Evolutionary conservation across 106 monocot species (phyloP).

Genomic region (Phalaenopsis aphrodite): DNA sequence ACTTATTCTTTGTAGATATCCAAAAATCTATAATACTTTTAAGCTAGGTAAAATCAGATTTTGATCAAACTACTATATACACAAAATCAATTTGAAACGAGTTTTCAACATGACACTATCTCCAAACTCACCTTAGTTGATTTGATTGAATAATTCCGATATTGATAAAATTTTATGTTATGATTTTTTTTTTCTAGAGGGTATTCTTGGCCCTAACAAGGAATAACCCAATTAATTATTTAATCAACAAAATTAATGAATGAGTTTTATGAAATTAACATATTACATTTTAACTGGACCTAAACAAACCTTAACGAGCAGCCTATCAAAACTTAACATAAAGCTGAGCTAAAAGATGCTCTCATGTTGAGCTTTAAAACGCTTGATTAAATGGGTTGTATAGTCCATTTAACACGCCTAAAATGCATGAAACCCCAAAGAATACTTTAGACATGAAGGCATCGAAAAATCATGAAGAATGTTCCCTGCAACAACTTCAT

Average conservation of each 20-base stretch:
- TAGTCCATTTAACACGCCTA: background rate
- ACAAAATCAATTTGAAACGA: too few species aligned
- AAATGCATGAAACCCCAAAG: background rate
- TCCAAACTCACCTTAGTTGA: background rate
- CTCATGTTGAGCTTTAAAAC: background rate
- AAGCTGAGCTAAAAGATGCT: background rate
- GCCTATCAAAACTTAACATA: background rate
- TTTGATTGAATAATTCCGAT: background rate
- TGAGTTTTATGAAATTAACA: background rate
- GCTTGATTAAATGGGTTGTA: background rate
- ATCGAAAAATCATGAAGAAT: background rate
- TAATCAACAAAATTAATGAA: background rate
- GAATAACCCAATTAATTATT: background rate
- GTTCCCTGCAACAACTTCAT: background rate
- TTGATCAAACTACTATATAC: background rate
- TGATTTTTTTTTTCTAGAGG: background rate
- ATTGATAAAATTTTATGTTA: background rate
- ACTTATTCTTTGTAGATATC: background rate
- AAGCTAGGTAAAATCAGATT: background rate
- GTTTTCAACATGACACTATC: too few species aligned
- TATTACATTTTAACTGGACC: background rate
- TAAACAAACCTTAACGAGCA: background rate
- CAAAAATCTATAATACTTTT: background rate
- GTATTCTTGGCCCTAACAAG: background rate
- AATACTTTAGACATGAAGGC: background rate